Base-by-base conservation (phyloP, 2,329 filamentous ascomycete species). In the Thielaviopsis ethacetica region DNA sequence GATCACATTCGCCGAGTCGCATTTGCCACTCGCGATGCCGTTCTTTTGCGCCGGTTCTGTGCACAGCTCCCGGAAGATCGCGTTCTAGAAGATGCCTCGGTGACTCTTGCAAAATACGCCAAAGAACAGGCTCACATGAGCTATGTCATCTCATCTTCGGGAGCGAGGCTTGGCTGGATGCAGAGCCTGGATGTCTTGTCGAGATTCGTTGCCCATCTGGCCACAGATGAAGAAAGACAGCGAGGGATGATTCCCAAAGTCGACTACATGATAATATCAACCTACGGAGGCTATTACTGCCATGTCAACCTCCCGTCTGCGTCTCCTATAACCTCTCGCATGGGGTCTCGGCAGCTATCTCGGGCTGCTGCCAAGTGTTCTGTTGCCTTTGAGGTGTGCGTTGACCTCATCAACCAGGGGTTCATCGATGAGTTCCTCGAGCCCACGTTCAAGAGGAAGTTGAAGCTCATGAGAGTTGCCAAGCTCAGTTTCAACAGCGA, bases 381-480 rank as follows among this genome's bases (percentile, higher is more conserved):
- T 0, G 91, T 91, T 2, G 91, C 93, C 0, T 97, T 91, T 67
- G 81, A 90, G 66, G 81, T 86, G 56, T 96, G 91, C 66, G 68
- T 89, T 1, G 68, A 82, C 62, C 75, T 98, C 17, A 75, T 84
- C 54, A 75, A 80, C 61, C 77, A 78, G 57, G 79, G 79, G 1
- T 82, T 85, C 61, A 74, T 98, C 5, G 81, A 96, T 66, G 77
- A 83, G 0, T 74, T 89, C 67, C 75, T 97, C 2, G 78, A 88
- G 59, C 88, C 93, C 0, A 80, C 79, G 0, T 87, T 88, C 62
- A 75, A 76, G 21, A 91, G 85, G 66, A 76, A 77, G 47, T 74
- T 93, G 0, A 91, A 89, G 3, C 77, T 74, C 0, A 91, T 94
- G 86, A 79, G 88, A n/a, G 96, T 96, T 68, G 90, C 91, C 2